Evolutionary conservation across 2,329 filamentous ascomycete genomes (phyloP).

Genomic region (Colletotrichum karsti): DNA sequence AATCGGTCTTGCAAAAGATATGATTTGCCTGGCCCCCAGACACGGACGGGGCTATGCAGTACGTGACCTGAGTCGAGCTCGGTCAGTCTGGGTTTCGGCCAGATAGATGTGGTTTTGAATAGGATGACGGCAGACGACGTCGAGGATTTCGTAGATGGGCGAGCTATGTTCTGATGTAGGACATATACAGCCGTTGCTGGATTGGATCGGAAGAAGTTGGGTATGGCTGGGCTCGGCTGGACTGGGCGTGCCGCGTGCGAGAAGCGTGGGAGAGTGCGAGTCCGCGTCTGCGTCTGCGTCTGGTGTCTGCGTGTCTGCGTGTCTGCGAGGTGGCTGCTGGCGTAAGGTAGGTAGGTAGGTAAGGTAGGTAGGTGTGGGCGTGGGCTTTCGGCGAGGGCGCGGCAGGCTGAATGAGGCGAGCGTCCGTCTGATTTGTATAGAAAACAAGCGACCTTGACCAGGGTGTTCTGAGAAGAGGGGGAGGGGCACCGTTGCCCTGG

Average conservation of each 20-base stretch:
- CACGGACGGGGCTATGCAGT: constrained; percentile 10
- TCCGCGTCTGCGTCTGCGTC: too few species aligned
- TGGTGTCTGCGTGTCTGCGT: too few species aligned
- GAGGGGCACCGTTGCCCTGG: constrained; percentile 21
- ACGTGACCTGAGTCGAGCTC: not conserved
- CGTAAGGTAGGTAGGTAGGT: too few species aligned
- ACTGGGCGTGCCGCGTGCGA: too few species aligned
- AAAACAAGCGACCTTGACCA: constrained; percentile 18
- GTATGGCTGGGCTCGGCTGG: constrained; percentile 1
- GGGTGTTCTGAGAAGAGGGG: constrained; percentile 15
- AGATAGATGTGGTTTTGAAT: not conserved
- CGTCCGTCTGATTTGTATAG: constrained; percentile 21
- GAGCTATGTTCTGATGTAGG: not conserved
- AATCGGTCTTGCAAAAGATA: not conserved
- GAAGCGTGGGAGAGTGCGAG: too few species aligned
- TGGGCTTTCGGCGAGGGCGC: too few species aligned
- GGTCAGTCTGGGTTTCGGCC: constrained; percentile 4
- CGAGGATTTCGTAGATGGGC: not conserved
- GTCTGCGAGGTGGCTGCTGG: too few species aligned
- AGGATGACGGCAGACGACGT: not conserved
- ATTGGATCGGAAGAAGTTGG: not conserved
- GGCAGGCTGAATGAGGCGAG: constrained; percentile 12
- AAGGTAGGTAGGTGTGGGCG: too few species aligned
- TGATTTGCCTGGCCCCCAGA: constrained; percentile 12
- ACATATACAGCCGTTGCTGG: not conserved